Evolutionary conservation across 768 basidiomycete genomes (phyloP), one percentile per base, ranked within the genome.

Genomic region (Tricholoma bakamatsutake): DNA sequence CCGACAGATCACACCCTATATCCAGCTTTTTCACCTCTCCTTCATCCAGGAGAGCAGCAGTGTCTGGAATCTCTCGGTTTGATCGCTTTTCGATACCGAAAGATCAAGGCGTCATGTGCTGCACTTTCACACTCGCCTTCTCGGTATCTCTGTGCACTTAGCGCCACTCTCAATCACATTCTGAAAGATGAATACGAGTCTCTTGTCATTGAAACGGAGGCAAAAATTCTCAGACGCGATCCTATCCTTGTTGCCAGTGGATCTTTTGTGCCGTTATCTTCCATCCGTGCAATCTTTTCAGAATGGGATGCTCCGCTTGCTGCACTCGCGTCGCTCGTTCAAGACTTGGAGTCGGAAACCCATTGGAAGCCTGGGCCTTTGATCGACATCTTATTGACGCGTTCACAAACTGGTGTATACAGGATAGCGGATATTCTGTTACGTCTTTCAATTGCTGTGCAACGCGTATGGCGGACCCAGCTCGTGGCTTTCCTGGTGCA

Each of bases 31-130:
- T 56, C 69, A 5, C 76, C 83, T 3, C 81, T 93, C 13, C 80
- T 97, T 3, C 93, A 97, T 64, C 93, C 93, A 2, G 93, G 93
- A 9, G 93, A 96, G 65, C 80, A 85, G 52, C 83, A 93, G 67
- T 88, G 85, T 59, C 78, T 95, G n/a, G 86, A 92, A 64, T 79
- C 82, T 9, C 80, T 97, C 2, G 88, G 82, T 8, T 76, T 79
- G 48, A 81, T 95, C 49, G 93, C 89, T 1, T 78, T 76, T 51
- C 82, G 86, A 24, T 95, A 93, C 69, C 77, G 81, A 57, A 85
- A 76, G 59, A 84, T 96, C 67, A 87, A 83, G 68, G 66, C 74
- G 56, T 74, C 82, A 17, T 86, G 77, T 57, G 64, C 67, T 37
- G 62, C 62, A 1, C 74, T 87, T 24, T 77, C 81, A 27, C 77